Conservation (phyloP, 2,329 filamentous ascomycete genomes). For the Diplodia seriata region DNA sequence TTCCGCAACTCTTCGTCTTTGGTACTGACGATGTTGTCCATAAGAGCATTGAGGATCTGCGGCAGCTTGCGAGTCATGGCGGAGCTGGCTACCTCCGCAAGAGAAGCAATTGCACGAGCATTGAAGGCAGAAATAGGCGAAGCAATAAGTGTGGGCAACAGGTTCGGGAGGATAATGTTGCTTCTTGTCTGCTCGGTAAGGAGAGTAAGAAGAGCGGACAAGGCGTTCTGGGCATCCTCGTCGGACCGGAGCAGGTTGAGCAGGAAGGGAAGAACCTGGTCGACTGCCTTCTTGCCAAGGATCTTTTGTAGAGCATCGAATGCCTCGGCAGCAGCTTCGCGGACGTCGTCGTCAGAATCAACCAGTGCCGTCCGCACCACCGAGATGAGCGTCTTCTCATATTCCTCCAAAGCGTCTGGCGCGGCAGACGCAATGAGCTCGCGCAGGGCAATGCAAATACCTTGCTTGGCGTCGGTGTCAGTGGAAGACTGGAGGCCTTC, state of each 20-base stretch:
- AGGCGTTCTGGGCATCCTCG: constrained; percentile 85
- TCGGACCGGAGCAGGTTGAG: constrained; percentile 88
- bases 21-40: constrained; percentile 86
- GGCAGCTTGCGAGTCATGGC: constrained; percentile 91
- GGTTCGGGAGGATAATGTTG: constrained; percentile 94
- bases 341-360: constrained; percentile 85
- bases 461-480: constrained; percentile 92
- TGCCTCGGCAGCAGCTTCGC: constrained; percentile 94
- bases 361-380: constrained; percentile 92
- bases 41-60: constrained; percentile 87
- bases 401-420: constrained; percentile 86
- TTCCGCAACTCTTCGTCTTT: constrained; percentile 75
- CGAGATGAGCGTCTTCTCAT: constrained; percentile 93
- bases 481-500: constrained; percentile 83
- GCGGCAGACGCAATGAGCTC: constrained; percentile 92
- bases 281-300: constrained; percentile 90
- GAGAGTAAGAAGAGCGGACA: constrained; percentile 89
- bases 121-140: constrained; percentile 95
- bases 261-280: constrained; percentile 92
- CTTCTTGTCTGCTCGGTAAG: constrained; percentile 92
- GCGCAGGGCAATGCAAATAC: constrained; percentile 93
- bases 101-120: constrained; percentile 87
- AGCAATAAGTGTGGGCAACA: constrained; percentile 89
- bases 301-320: constrained; percentile 95
- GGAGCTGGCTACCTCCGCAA: constrained; percentile 87